These are phyloP conservation scores for Chiua virens DNA, from an alignment of 768 basidiomycete species.

Conservation along the genomic window DNA sequence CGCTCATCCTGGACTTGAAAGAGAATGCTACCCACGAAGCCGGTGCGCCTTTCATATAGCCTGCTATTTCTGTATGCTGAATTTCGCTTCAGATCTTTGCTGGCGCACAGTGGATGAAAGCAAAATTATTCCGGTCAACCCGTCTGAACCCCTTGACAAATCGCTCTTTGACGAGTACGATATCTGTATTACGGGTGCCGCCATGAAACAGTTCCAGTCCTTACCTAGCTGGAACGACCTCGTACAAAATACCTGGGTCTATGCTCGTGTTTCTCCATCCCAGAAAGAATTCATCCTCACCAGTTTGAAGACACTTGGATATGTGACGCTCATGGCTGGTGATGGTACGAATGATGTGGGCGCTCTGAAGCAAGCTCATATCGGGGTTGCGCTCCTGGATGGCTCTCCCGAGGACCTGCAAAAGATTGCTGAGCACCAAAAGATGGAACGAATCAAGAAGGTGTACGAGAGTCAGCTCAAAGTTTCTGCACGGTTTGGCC, in stretches of 20 bases:
- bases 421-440: slow-evolving; percentile 92
- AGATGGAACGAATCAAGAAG: slow-evolving; percentile 88
- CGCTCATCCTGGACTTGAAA: slow-evolving; percentile 85
- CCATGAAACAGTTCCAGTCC: slow-evolving; percentile 84
- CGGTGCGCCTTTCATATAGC: slow-evolving; percentile 43
- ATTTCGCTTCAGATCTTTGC: slow-evolving; percentile 59
- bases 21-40: slow-evolving; percentile 73
- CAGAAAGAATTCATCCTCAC: slow-evolving; percentile 97
- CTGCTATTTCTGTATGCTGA: not conserved
- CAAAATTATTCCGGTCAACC: slow-evolving; percentile 84
- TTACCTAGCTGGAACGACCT: slow-evolving; percentile 73
- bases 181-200: slow-evolving; percentile 94
- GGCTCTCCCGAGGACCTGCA: slow-evolving; percentile 89
- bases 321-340: slow-evolving; percentile 95
- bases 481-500: slow-evolving; percentile 86
- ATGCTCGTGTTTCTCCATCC: slow-evolving; percentile 92
- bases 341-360: slow-evolving; percentile 99
- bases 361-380: slow-evolving; percentile 96
- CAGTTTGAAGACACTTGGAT: slow-evolving; percentile 85
- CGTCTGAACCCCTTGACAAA: slow-evolving; percentile 72
- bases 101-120: slow-evolving; percentile 95
- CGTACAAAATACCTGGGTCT: slow-evolving; percentile 96
- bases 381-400: slow-evolving; percentile 91
- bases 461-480: slow-evolving; percentile 96
- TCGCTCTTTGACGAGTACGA: slow-evolving; percentile 85